phyloP scores from a whole-genome alignment of 2,329 filamentous ascomycete genomes.

The Exophiala lecanii-corni region DNA sequence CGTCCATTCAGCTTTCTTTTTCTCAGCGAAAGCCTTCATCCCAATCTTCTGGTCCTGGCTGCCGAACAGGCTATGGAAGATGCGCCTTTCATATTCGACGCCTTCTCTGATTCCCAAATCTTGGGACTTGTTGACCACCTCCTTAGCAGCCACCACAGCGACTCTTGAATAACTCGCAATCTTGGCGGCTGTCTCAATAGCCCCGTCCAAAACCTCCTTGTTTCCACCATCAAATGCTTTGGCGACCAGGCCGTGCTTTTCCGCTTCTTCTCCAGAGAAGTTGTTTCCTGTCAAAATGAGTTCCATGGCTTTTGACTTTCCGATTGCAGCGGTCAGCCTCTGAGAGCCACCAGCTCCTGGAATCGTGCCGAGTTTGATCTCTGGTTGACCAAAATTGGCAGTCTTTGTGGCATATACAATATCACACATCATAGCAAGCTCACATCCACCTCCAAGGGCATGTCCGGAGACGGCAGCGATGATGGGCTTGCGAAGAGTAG shows the following conservation, averaged over 20 bases:
- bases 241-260: conserved; percentile 84
- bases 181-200: conserved; percentile 77
- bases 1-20: conserved; percentile 88
- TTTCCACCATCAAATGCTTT: conserved; percentile 69
- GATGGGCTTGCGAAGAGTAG: conserved; percentile 84
- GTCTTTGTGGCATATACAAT: conserved; percentile 81
- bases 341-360: conserved; percentile 91
- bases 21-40: conserved; percentile 92
- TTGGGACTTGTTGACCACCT: conserved; percentile 99
- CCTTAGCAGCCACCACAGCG: conserved; percentile 85
- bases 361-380: conserved; percentile 91
- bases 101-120: conserved; percentile 82
- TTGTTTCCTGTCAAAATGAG: conserved; percentile 80
- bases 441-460: conserved; percentile 90
- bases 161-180: conserved; percentile 84
- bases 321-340: conserved; percentile 74
- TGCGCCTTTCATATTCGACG: conserved; percentile 86
- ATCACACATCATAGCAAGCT: conserved; percentile 96
- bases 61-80: conserved; percentile 92
- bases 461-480: conserved; percentile 93
- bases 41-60: conserved; percentile 96
- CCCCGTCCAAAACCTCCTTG: conserved; percentile 75
- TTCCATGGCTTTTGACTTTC: conserved; percentile 86
- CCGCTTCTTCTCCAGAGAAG: conserved; percentile 79
- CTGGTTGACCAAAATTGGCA: conserved; percentile 92